Conservation (phyloP, 2,329 filamentous ascomycete species). For the Beauveria bassiana region DNA sequence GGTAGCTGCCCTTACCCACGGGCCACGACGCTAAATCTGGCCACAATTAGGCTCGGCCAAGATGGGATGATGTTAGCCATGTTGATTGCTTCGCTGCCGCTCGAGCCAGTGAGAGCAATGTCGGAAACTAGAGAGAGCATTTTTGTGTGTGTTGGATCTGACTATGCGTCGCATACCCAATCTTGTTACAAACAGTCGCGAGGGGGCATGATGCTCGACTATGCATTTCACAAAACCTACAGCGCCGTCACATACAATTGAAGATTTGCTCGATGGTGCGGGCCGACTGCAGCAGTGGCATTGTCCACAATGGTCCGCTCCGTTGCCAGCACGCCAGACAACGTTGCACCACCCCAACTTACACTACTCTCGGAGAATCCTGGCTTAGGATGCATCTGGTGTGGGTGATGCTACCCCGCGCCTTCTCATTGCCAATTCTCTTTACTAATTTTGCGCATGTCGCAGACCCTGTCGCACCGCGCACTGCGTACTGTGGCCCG, state of each 20-base stretch:
- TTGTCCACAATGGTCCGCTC: background rate
- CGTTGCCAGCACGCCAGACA: background rate
- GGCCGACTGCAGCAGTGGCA: background rate
- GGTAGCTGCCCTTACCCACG: conserved; percentile 5
- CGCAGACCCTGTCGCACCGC: background rate
- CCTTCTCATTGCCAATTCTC: background rate
- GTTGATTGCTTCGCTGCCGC: background rate
- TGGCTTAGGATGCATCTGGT: background rate
- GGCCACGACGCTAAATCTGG: background rate
- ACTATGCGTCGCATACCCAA: background rate
- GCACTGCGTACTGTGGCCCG: background rate
- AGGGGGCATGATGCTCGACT: background rate
- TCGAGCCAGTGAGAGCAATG: background rate
- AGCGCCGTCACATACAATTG: background rate
- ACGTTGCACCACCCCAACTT: background rate
- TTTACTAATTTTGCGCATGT: background rate
- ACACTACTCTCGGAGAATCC: background rate
- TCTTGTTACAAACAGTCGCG: no score
- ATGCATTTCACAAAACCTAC: background rate
- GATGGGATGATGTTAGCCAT: background rate
- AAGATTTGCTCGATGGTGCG: background rate
- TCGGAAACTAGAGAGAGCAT: background rate
- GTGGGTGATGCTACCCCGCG: background rate
- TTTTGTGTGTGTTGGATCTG: background rate
- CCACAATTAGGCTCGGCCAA: background rate